Evolutionary conservation across 345 rosid genomes (phyloP).

Genomic region (Bretschneidera sinensis): DNA sequence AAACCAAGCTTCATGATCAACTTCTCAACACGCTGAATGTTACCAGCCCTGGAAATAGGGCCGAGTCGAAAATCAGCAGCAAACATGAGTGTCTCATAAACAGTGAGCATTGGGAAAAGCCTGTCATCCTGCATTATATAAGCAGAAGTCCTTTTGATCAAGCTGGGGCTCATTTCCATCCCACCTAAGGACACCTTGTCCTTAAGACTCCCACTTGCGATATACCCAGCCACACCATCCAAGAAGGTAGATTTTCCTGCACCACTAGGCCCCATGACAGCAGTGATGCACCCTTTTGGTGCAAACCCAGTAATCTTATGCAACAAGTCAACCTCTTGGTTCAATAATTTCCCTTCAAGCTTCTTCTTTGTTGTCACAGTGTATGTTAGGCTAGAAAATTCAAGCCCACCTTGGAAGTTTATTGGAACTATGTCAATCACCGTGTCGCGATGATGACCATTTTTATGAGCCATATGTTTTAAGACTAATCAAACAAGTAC

Average conservation of each 20-base stretch:
- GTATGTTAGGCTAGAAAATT: constrained; percentile 46
- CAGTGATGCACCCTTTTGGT: constrained; percentile 61
- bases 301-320: constrained; percentile 55
- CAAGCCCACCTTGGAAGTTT: constrained; percentile 47
- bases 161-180: constrained; percentile 38
- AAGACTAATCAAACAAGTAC: neutral
- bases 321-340: constrained; percentile 45
- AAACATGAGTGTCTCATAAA: constrained; percentile 61
- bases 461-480: constrained; percentile 25
- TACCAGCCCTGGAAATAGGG: constrained; percentile 29
- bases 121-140: constrained; percentile 71
- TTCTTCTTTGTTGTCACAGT: constrained; percentile 40
- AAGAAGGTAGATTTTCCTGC: constrained; percentile 66
- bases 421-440: constrained; percentile 37
- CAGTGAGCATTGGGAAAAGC: constrained; percentile 65
- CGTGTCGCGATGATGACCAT: constrained; percentile 19
- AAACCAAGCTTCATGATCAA: constrained; percentile 46
- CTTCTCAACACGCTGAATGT: constrained; percentile 49
- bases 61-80: constrained; percentile 73
- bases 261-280: constrained; percentile 74
- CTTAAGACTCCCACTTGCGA: constrained; percentile 55
- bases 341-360: constrained; percentile 42
- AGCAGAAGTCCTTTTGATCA: constrained; percentile 62
- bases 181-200: constrained; percentile 55
- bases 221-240: constrained; percentile 57